Base-by-base conservation (phyloP, 352 stramenopile species). In the Peronospora destructor region DNA sequence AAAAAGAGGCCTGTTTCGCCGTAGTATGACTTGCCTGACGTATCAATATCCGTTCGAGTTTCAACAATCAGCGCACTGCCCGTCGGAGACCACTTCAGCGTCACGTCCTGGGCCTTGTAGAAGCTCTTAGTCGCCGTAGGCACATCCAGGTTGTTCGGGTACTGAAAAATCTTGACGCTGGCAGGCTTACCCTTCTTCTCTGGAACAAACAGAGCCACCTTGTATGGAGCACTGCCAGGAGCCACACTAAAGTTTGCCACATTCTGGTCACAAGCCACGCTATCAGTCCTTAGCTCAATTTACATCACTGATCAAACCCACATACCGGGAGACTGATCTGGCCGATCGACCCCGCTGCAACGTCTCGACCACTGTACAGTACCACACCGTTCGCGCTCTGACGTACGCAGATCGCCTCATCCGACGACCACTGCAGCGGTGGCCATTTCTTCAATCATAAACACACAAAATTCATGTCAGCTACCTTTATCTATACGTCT, bases 1-100 rank as follows among this genome's bases (percentile, higher is more conserved):
- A 98, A 92, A 68, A 97, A 98, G 1, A 99, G 69, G 8, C 91
- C 87, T 0, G 94, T 97, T 47, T 96, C 95, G 40, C 96, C 96
- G 53, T 99, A 99, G 72, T 99, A 99, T 35, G 88, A 97, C 66
- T 97, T 83, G 50, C 92, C 92, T 0, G 84, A 92, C 32, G 85
- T 94, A 53, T 97, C 88, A 13, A 96, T 80, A 46, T 96, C 88
- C 45, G 88, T 97, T 47, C 84, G 85, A 35, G 87, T 96, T 68
- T 96, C 81, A 59, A 94, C 90, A 43, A 97, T 80, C 19, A 96
- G 64, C 33, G 85, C 76, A 9, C 62, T 81, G 46, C 87, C 85
- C 3, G 82, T 91, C 1, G 88, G 84, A 38, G 84, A 91, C 87
- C 87, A 96, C 59, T 94, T 94, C 33, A 95, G 73, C 37, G 71